Percentiles rank a stretch among this genome's conserved stretches.
These are phyloP conservation scores for Psophocarpus tetragonolobus DNA, from an alignment of 306 rosid species.

Conservation along the genomic window DNA sequence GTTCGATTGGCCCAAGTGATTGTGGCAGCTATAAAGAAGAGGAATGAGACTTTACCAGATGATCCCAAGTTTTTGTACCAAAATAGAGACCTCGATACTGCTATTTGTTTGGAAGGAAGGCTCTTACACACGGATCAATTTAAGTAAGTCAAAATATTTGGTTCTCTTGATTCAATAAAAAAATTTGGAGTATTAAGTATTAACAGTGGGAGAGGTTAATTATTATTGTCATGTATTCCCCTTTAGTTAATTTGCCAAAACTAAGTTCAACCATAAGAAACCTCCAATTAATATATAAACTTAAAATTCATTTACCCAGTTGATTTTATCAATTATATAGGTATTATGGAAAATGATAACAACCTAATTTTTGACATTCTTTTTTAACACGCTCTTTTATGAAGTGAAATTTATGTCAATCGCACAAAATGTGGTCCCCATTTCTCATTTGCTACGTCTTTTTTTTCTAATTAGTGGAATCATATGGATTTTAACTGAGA, in stretches of 20 bases:
- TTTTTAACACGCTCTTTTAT: too few species aligned
- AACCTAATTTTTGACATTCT: too few species aligned
- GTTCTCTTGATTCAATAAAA: background rate
- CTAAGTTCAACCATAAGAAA: too few species aligned
- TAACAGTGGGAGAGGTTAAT: background rate
- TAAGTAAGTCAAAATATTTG: conserved; percentile 34
- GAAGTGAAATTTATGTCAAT: too few species aligned
- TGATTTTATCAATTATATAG: too few species aligned
- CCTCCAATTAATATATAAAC: too few species aligned
- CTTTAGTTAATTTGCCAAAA: background rate
- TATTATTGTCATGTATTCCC: background rate
- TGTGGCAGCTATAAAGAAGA: conserved; percentile 63
- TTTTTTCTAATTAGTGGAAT: background rate
- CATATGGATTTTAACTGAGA: background rate
- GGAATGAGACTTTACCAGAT: conserved; percentile 45
- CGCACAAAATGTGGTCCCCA: too few species aligned
- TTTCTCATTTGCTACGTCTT: background rate
- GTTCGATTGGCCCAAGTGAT: conserved; percentile 69
- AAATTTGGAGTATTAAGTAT: background rate
- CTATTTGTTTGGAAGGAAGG: conserved; percentile 57
- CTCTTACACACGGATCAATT: conserved; percentile 62
- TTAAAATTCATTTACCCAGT: too few species aligned
- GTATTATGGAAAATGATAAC: too few species aligned
- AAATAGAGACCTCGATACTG: conserved; percentile 57
- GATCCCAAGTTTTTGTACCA: conserved; percentile 54